phyloP scores from a whole-genome alignment of 306 rosid species.

The Casuarina cunninghamiana region DNA sequence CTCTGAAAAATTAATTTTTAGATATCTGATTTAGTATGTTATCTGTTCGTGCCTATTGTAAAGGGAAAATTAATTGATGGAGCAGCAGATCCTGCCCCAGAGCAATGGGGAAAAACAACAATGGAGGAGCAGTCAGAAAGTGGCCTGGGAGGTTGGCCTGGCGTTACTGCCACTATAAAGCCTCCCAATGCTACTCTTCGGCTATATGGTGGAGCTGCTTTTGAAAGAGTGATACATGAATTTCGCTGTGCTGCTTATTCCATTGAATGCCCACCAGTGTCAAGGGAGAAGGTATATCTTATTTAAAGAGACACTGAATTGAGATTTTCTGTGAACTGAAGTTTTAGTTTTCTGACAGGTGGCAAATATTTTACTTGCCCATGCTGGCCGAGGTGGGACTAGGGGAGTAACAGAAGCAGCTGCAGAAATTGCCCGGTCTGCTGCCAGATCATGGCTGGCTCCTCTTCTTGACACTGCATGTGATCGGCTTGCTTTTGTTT shows the following conservation, averaged over 20 bases:
- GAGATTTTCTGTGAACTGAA: conserved; percentile 18
- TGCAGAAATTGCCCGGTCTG: conserved; percentile 98
- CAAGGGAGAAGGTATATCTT: conserved; percentile 82
- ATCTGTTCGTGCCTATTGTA: conserved; percentile 24
- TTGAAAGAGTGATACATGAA: conserved; percentile 96
- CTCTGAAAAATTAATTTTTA: not conserved
- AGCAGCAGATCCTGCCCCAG: conserved; percentile 98
- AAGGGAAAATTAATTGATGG: conserved; percentile 92
- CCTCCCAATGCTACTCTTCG: conserved; percentile 93
- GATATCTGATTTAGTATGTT: conserved; percentile 2
- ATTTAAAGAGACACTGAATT: conserved; percentile 5
- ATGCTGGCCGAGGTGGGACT: conserved; percentile 86
- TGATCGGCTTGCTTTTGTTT: conserved; percentile 89
- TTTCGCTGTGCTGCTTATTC: conserved; percentile 95
- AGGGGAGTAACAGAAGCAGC: conserved; percentile 89
- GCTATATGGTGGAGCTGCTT: conserved; percentile 97
- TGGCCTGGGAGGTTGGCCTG: conserved; percentile 92
- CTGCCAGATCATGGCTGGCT: conserved; percentile 96
- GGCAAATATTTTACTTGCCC: conserved; percentile 96
- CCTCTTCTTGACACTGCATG: conserved; percentile 98
- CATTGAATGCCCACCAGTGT: conserved; percentile 86
- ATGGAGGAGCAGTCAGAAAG: conserved; percentile 80
- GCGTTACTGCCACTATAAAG: conserved; percentile 56
- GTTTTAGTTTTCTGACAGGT: conserved; percentile 52
- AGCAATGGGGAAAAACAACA: conserved; percentile 95